Percentiles rank a stretch among this genome's conserved stretches.
Conservation (phyloP, 148 eudicot genomes). For the Diospyros kaki region DNA sequence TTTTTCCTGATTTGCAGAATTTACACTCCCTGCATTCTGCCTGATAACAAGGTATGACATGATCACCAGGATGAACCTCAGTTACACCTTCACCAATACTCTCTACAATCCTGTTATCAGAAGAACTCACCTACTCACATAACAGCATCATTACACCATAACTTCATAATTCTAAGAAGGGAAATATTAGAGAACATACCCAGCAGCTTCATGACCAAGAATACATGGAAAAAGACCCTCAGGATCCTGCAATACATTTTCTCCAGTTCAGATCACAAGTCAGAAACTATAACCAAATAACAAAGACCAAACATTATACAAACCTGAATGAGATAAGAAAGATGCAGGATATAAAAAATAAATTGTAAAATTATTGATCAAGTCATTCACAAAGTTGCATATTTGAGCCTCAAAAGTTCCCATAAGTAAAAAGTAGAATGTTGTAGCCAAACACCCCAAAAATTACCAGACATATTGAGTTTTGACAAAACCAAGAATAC, state of each 20-base stretch:
- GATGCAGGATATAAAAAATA: background rate
- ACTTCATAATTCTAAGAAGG: background rate
- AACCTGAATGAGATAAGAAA: background rate
- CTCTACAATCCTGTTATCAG: constrained; percentile 73
- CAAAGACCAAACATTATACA: background rate
- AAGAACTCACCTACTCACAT: background rate
- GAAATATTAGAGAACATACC: constrained; percentile 39
- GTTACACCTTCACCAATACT: constrained; percentile 99
- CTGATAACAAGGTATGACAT: constrained; percentile 98
- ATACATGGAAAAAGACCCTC: constrained; percentile 99
- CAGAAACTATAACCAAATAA: background rate
- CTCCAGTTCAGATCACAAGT: background rate
- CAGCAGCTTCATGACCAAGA: constrained; percentile 99
- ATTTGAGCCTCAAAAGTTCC: too few relatives aligned
- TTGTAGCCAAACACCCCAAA: too few relatives aligned
- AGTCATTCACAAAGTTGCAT: too few relatives aligned
- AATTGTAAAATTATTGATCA: too few relatives aligned
- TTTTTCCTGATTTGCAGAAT: constrained; percentile 98
- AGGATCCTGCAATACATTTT: constrained; percentile 55
- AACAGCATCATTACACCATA: background rate
- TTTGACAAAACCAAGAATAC: too few relatives aligned
- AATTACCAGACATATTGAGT: too few relatives aligned
- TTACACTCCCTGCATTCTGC: constrained; percentile 98
- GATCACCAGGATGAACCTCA: constrained; percentile 94
- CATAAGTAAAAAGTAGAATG: too few relatives aligned